Evolutionary conservation across 2,329 filamentous ascomycete species (phyloP).

Genomic region (Phaeosphaeria sp.): DNA sequence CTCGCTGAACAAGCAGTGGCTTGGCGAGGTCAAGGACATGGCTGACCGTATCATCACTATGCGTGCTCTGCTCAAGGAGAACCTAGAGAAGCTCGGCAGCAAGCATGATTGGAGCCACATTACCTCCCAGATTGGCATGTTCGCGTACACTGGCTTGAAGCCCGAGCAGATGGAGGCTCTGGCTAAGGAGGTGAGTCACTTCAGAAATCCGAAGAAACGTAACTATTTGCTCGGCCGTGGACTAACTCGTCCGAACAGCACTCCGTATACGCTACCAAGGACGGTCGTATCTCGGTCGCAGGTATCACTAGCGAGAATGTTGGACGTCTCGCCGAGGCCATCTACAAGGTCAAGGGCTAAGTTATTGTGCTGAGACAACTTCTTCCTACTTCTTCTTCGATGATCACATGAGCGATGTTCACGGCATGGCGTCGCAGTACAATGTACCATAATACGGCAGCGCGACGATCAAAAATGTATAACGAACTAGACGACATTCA

Average conservation of each 20-base stretch:
- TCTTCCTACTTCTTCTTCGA: conserved; percentile 17
- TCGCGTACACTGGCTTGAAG: conserved; percentile 94
- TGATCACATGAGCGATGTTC: conserved; percentile 9
- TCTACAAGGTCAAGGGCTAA: conserved; percentile 80
- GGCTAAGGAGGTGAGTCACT: conserved; percentile 74
- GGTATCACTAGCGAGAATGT: conserved; percentile 84
- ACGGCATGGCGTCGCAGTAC: conserved; percentile 13
- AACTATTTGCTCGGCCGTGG: not conserved
- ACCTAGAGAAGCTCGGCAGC: conserved; percentile 92
- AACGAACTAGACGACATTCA: conserved; percentile 2
- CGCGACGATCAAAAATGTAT: conserved; percentile 18
- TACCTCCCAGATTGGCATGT: conserved; percentile 97
- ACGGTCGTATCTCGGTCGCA: conserved; percentile 84
- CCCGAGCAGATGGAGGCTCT: conserved; percentile 90
- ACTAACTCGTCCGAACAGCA: conserved; percentile 56
- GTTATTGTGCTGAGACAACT: conserved; percentile 2
- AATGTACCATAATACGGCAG: conserved; percentile 18
- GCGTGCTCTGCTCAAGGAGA: conserved; percentile 91
- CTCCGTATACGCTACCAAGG: conserved; percentile 96
- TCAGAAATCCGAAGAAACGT: not conserved
- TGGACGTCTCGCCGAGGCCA: conserved; percentile 79
- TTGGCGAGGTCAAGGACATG: conserved; percentile 97
- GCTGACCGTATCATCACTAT: conserved; percentile 99
- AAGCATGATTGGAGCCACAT: conserved; percentile 99
- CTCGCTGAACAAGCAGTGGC: conserved; percentile 89